Conservation (phyloP, 495 filamentous ascomycete species). For the Chaetomidium leptoderma region DNA sequence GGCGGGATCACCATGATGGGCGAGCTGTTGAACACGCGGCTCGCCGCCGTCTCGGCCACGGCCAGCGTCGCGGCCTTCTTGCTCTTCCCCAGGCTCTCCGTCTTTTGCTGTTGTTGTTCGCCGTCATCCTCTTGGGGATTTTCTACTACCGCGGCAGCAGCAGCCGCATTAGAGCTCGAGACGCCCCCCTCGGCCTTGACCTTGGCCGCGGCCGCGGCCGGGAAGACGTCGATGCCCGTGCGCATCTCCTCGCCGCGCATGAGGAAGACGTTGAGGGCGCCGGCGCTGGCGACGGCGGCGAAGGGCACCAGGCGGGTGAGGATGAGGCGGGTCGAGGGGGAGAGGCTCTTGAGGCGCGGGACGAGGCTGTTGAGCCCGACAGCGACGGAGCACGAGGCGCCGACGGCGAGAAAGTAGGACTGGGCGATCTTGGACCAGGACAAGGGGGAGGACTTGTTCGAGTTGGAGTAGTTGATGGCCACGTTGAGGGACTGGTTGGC, state of each 20-base stretch:
- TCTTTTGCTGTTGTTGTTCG: neutral
- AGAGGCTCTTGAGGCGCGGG: conserved; percentile 71
- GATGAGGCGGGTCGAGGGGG: conserved; percentile 66
- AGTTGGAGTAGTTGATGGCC: conserved; percentile 92
- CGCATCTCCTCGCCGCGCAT: conserved; percentile 97
- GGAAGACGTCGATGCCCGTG: conserved; percentile 91
- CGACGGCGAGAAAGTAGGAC: conserved; percentile 89
- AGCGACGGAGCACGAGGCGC: conserved; percentile 87
- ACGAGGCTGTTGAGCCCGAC: conserved; percentile 88
- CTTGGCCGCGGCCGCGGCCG: conserved; percentile 59
- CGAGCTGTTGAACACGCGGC: conserved; percentile 83
- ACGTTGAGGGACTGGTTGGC: conserved; percentile 97
- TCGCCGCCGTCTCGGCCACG: conserved; percentile 85
- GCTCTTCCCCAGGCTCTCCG: conserved; percentile 70
- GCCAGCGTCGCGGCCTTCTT: conserved; percentile 81
- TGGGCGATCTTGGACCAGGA: conserved; percentile 72
- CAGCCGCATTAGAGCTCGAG: neutral
- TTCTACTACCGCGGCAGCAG: neutral
- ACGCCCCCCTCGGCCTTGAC: too few species aligned
- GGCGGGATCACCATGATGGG: conserved; percentile 96
- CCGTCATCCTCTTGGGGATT: neutral
- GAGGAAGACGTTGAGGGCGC: conserved; percentile 89
- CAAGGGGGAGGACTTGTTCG: conserved; percentile 91
- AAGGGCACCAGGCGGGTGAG: conserved; percentile 86
- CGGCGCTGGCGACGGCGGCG: conserved; percentile 85